These are phyloP conservation scores for Lasiodiplodia citricola DNA, from an alignment of 2,329 filamentous ascomycete species.

Conservation along the genomic window DNA sequence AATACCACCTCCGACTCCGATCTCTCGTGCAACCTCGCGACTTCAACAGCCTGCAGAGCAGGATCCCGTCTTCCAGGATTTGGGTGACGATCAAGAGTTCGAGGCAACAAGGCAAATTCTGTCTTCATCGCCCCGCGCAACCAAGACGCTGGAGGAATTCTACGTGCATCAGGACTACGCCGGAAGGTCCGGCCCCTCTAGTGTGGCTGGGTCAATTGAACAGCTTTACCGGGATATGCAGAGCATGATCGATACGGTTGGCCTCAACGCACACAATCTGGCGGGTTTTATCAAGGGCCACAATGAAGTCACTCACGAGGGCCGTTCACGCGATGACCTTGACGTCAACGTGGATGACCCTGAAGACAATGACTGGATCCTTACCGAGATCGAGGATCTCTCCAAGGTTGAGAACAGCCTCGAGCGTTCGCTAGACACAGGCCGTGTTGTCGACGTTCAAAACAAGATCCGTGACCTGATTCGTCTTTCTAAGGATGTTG, in stretches of 20 bases:
- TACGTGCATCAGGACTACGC: slow-evolving; percentile 60
- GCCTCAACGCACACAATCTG: slow-evolving; percentile 77
- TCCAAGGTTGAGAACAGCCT: slow-evolving; percentile 67
- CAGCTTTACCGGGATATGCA: slow-evolving; percentile 77
- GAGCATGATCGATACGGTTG: slow-evolving; percentile 92
- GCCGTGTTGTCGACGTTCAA: slow-evolving; percentile 70
- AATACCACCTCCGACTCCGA: slow-evolving; percentile 37
- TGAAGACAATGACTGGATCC: slow-evolving; percentile 70
- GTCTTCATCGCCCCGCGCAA: slow-evolving; percentile 11
- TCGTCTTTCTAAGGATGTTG: slow-evolving; percentile 71
- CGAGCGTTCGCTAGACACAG: slow-evolving; percentile 66
- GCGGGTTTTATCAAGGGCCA: slow-evolving; percentile 70
- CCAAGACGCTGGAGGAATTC: slow-evolving; percentile 56
- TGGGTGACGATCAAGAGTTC: slow-evolving; percentile 65
- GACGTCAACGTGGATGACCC: slow-evolving; percentile 46
- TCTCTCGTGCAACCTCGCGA: slow-evolving; percentile 34
- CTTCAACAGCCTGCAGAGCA: slow-evolving; percentile 43
- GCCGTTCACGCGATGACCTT: slow-evolving; percentile 69
- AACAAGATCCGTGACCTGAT: slow-evolving; percentile 72
- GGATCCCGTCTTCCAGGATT: slow-evolving; percentile 43
- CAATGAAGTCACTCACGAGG: slow-evolving; percentile 54
- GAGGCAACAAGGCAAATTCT: slow-evolving; percentile 13
- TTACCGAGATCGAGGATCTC: slow-evolving; percentile 77
- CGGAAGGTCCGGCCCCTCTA: slow-evolving; percentile 46
- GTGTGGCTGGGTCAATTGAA: slow-evolving; percentile 55